These are phyloP conservation scores for Oryza longistaminata DNA, from an alignment of 176 grass and related monocot species.

Conservation along the genomic window DNA sequence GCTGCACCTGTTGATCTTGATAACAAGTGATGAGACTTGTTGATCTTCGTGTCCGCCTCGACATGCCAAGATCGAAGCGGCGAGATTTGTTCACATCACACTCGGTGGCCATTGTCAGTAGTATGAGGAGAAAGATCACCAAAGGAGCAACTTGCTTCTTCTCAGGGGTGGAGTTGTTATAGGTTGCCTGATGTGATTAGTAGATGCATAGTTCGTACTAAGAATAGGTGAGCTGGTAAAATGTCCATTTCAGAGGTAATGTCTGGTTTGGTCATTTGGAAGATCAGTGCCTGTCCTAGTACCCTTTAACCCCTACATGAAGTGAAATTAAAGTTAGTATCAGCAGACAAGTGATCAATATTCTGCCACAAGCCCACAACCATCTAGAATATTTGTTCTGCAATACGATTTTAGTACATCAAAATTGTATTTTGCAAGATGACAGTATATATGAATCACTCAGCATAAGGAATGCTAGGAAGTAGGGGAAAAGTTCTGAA, in stretches of 20 bases:
- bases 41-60: slow-evolving; percentile 70
- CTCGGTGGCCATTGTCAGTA: slow-evolving; percentile 65
- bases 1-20: slow-evolving; percentile 37
- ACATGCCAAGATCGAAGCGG: slow-evolving; percentile 79
- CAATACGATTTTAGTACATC: slow-evolving; percentile 18
- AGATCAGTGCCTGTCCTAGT: slow-evolving; percentile 43
- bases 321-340: slow-evolving; percentile 62
- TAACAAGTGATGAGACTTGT: slow-evolving; percentile 32
- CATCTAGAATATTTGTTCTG: slow-evolving; percentile 18
- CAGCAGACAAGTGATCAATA: slow-evolving; percentile 36
- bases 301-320: slow-evolving; percentile 54
- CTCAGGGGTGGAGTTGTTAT: slow-evolving; percentile 44
- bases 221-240: slow-evolving; percentile 54
- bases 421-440: slow-evolving; percentile 25
- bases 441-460: neutral
- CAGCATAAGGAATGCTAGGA: slow-evolving; percentile 17
- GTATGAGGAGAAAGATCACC: slow-evolving; percentile 35
- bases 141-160: slow-evolving; percentile 40
- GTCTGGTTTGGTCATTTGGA: slow-evolving; percentile 55
- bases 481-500: slow-evolving; percentile 30
- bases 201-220: slow-evolving; percentile 32
- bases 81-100: slow-evolving; percentile 54
- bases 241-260: slow-evolving; percentile 55
- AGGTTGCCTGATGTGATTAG: slow-evolving; percentile 38
- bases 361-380: slow-evolving; percentile 40